phyloP scores from a whole-genome alignment of 164 flowering plant species.

The Pachysandra terminalis region DNA sequence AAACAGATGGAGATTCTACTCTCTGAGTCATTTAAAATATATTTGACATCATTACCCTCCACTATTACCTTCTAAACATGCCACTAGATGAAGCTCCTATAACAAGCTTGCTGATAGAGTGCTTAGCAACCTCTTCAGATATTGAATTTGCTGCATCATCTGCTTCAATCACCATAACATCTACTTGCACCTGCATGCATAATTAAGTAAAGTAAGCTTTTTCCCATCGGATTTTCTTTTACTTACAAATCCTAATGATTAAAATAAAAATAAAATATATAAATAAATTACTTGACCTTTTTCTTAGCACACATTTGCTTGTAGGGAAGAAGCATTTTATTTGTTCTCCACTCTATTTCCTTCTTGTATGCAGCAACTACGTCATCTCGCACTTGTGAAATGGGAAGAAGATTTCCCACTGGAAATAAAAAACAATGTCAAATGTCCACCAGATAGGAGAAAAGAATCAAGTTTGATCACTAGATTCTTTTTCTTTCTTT shows the following conservation, averaged over 20 bases:
- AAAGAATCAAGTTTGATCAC: no score
- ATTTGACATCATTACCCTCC: constrained; percentile 2
- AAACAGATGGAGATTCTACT: no score
- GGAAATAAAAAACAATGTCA: constrained; percentile 16
- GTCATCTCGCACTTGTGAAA: constrained; percentile 72
- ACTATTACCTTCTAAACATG: constrained; percentile 57
- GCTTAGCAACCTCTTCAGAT: constrained; percentile 43
- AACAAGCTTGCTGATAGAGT: constrained; percentile 49
- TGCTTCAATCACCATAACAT: constrained; percentile 56
- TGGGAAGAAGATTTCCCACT: constrained; percentile 76
- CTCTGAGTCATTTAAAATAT: no score
- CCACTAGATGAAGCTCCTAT: constrained; percentile 63
- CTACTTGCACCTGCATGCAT: constrained; percentile 56
- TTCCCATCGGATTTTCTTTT: background rate
- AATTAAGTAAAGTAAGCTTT: constrained; percentile 8
- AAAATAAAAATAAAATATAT: no score
- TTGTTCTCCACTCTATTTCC: constrained; percentile 60
- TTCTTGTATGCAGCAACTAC: constrained; percentile 57
- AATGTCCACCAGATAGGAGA: background rate
- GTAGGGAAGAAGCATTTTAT: constrained; percentile 59
- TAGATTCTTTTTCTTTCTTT: no score
- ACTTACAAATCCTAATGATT: background rate
- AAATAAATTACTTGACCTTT: constrained; percentile 43
- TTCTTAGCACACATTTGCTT: constrained; percentile 43
- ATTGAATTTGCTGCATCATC: constrained; percentile 69